These are phyloP conservation scores for Mycena rosella DNA, from an alignment of 768 basidiomycete genomes.

Conservation along the genomic window DNA sequence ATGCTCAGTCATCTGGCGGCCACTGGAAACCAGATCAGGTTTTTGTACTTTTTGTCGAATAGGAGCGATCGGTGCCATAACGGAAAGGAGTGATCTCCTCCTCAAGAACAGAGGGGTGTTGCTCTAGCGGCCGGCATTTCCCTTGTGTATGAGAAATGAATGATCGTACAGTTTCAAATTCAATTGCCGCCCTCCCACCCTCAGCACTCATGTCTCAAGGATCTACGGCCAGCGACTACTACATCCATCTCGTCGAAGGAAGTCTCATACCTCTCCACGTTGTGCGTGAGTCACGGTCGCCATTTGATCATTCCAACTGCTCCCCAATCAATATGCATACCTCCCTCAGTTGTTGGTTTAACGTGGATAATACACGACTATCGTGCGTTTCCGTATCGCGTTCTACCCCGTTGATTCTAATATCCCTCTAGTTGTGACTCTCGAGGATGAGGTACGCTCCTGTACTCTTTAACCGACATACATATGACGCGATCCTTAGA, in stretches of 20 bases:
- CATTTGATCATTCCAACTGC: not conserved
- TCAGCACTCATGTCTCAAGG: no score
- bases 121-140: no score
- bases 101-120: no score
- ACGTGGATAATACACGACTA: constrained; percentile 56
- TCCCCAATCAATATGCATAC: not conserved
- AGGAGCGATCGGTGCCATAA: no score
- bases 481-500: not conserved
- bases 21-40: no score
- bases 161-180: no score
- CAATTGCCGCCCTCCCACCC: no score
- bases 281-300: constrained; percentile 16
- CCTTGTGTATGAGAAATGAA: no score
- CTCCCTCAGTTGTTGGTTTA: constrained; percentile 45
- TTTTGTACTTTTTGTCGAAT: no score
- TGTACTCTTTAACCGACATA: not conserved
- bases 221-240: not conserved
- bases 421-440: constrained; percentile 45
- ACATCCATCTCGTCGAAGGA: constrained; percentile 11
- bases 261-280: constrained; percentile 30
- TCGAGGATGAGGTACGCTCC: constrained; percentile 48
- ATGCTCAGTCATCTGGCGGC: no score
- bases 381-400: constrained; percentile 28
- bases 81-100: no score
- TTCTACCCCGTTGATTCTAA: not conserved